Evolutionary conservation across 2,329 filamentous ascomycete genomes (phyloP), one percentile per base, ranked within the genome.

Genomic region (Verticillium tricorpus): DNA sequence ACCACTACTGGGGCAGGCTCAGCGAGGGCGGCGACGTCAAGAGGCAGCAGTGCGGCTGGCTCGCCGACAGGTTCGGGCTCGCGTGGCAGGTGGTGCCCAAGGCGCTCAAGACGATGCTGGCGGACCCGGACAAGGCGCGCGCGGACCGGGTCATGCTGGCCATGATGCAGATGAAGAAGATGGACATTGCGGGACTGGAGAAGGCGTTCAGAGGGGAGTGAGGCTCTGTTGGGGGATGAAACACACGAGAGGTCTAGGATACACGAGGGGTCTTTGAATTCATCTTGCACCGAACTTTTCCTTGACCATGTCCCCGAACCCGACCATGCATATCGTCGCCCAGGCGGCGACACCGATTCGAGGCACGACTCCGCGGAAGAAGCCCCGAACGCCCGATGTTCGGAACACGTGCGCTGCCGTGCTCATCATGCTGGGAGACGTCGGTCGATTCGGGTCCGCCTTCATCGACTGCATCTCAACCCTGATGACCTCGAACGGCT

Each of bases 81-180:
- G 66, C 69, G 14, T 82, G 80, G 80, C 80, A 83, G 72, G 70
- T 82, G 37, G 69, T 78, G 52, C 79, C 80, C 5, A 73, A 63
- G 63, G 63, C 57, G 22, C 63, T 81, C 59, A 72, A 71, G 66
- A 69, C 73, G 60, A 68, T 76, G 67, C 60, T 79, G 63, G 57
- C 63, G 2, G 68, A 71, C n/a, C 65, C 32, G 39, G 75, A 79
- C 60, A 69, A 66, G 67, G 76, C 68, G 62, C 74, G 69, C 40
- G 70, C 71, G 17, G 69, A 66, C 6, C 67, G 72, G 56, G 70
- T 67, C 8, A 73, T 66, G 32, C 63, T 60, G 52, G 74, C 71
- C 5, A 79, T 81, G 74, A 71, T 78, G 73, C 64, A 65, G 31
- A 78, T 79, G 76, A 73, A 73, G 69, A 81, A 80, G 70, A 60